Conservation (phyloP, 371 early-diverging fungal genomes). For the Syncephalastrum monosporum region DNA sequence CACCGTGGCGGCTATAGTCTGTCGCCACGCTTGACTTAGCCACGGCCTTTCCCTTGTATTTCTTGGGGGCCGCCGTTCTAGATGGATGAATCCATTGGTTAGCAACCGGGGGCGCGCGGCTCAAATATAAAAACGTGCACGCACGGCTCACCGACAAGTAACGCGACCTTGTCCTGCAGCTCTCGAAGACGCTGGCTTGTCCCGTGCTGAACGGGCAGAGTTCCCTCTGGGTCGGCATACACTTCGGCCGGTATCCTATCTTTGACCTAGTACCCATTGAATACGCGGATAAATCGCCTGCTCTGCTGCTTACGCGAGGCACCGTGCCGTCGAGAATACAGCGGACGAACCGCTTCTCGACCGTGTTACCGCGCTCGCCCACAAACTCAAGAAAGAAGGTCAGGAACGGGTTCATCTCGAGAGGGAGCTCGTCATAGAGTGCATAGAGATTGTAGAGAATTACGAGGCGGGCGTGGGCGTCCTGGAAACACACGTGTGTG, state of each 20-base stretch:
- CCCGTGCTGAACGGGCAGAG: too few relatives aligned
- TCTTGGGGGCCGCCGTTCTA: conserved; percentile 15
- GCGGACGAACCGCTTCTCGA: conserved; percentile 36
- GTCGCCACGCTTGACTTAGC: neutral
- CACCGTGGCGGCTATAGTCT: conserved; percentile 7
- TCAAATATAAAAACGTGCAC: neutral
- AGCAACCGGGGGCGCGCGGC: conserved; percentile 3
- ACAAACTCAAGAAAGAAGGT: conserved; percentile 42
- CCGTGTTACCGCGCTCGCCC: conserved; percentile 15
- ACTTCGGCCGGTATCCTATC: too few relatives aligned
- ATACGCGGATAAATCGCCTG: neutral
- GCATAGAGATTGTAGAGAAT: conserved; percentile 41
- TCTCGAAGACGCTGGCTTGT: too few relatives aligned
- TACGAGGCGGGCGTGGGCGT: conserved; percentile 21
- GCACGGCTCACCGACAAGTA: neutral
- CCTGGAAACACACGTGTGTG: conserved; percentile 2
- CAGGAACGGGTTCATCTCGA: conserved; percentile 44
- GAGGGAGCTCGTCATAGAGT: conserved; percentile 25
- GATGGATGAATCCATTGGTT: conserved; percentile 13
- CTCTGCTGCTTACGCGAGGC: conserved; percentile 17
- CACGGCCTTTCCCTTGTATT: neutral
- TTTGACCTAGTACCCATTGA: too few relatives aligned
- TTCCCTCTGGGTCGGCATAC: too few relatives aligned
- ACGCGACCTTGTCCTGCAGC: neutral
- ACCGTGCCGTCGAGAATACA: conserved; percentile 36